phyloP scores from a whole-genome alignment of 2,329 filamentous ascomycete genomes.

The Pseudocercospora eumusae region DNA sequence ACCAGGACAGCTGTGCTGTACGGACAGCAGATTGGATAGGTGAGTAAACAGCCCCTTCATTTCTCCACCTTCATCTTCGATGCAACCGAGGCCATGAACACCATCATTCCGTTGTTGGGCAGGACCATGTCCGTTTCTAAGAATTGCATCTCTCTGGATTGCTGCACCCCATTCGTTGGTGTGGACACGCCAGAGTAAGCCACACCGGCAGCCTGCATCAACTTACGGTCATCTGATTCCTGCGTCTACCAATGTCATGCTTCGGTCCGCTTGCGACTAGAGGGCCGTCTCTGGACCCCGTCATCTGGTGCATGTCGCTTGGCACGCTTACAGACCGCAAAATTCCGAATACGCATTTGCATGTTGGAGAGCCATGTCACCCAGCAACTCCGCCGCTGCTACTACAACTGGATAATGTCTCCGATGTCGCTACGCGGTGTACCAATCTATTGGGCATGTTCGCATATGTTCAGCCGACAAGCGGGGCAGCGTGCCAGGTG shows the following conservation, averaged over 20 bases:
- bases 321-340: conserved; percentile 24
- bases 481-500: background rate
- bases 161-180: conserved; percentile 25
- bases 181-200: conserved; percentile 20
- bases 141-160: conserved; percentile 19
- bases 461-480: background rate
- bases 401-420: background rate
- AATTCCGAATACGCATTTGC: conserved; percentile 14
- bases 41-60: conserved; percentile 57
- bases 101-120: conserved; percentile 1
- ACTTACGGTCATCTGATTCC: conserved; percentile 27
- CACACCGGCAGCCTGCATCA: conserved; percentile 29
- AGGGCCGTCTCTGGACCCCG: conserved; percentile 22
- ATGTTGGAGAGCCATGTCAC: conserved; percentile 12
- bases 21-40: conserved; percentile 84
- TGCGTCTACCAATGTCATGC: conserved; percentile 34
- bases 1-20: conserved; percentile 71
- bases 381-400: conserved; percentile 2
- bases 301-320: conserved; percentile 22
- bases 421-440: background rate
- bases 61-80: conserved; percentile 31
- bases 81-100: conserved; percentile 11
- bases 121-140: conserved; percentile 12
- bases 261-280: conserved; percentile 16
- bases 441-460: conserved; percentile 4